Evolutionary conservation across 2,329 filamentous ascomycete genomes (phyloP).

Genomic region (Chaetomium olivaceum): DNA sequence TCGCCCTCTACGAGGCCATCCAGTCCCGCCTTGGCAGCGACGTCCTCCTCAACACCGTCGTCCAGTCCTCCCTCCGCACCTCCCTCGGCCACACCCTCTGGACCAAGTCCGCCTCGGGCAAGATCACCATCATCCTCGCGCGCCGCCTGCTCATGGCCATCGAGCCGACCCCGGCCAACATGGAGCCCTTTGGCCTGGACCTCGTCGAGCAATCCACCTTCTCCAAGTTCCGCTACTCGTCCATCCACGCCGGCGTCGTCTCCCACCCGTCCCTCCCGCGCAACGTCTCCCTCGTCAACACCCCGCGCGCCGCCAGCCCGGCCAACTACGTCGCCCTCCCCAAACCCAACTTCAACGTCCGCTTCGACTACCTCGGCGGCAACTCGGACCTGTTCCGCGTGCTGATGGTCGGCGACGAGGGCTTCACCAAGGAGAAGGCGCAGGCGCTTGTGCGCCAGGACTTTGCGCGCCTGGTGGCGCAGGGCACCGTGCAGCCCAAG

Average conservation of each 20-base stretch:
- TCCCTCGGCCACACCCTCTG: conserved; percentile 36
- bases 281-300: conserved; percentile 36
- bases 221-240: conserved; percentile 37
- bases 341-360: conserved; percentile 34
- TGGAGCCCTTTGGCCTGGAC: conserved; percentile 40
- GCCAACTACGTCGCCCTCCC: conserved; percentile 35
- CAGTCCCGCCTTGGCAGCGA: conserved; percentile 39
- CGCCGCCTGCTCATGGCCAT: conserved; percentile 42
- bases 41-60: conserved; percentile 41
- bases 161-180: conserved; percentile 38
- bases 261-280: conserved; percentile 33
- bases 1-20: conserved; percentile 44
- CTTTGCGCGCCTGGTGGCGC: conserved; percentile 31
- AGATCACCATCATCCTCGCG: conserved; percentile 36
- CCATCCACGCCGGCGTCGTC: conserved; percentile 39
- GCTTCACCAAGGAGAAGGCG: conserved; percentile 29
- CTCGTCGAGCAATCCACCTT: conserved; percentile 37
- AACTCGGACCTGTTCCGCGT: conserved; percentile 35
- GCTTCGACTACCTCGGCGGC: conserved; percentile 34
- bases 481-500: conserved; percentile 28
- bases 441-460: conserved; percentile 32
- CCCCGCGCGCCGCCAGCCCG: conserved; percentile 32
- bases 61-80: conserved; percentile 37
- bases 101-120: conserved; percentile 33
- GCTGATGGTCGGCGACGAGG: conserved; percentile 33